Evolutionary conservation across 495 filamentous ascomycete genomes (phyloP).

Genomic region (Neurospora sp.): DNA sequence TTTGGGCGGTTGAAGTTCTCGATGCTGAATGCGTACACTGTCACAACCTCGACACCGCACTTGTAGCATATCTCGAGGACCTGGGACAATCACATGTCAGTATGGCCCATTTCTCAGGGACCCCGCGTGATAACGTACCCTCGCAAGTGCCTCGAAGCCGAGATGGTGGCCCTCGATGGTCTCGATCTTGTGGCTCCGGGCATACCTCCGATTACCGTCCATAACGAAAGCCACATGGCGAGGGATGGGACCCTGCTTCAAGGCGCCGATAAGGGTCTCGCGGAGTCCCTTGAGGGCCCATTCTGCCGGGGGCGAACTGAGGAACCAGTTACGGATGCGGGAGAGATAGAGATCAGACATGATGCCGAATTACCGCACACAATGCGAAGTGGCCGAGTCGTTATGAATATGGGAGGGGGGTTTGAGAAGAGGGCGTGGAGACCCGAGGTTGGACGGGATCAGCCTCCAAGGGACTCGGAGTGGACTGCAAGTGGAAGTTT

Average conservation of each 20-base stretch:
- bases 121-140: slow-evolving; percentile 35
- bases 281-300: slow-evolving; percentile 63
- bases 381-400: background rate
- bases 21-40: slow-evolving; percentile 96
- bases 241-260: slow-evolving; percentile 84
- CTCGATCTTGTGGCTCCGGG: slow-evolving; percentile 81
- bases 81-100: slow-evolving; percentile 27
- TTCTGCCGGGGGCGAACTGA: slow-evolving; percentile 81
- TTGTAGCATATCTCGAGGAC: slow-evolving; percentile 98
- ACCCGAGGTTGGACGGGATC: background rate
- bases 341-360: slow-evolving; percentile 56
- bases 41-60: slow-evolving; percentile 87
- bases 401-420: background rate
- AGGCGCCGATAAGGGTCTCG: slow-evolving; percentile 73
- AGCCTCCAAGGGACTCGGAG: background rate
- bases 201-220: slow-evolving; percentile 94
- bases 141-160: slow-evolving; percentile 88
- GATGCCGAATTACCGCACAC: background rate
- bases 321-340: slow-evolving; percentile 72
- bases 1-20: slow-evolving; percentile 99
- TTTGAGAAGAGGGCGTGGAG: background rate
- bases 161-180: slow-evolving; percentile 94
- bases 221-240: slow-evolving; percentile 96
- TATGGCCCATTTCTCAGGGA: background rate
- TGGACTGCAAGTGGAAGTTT: background rate